These are phyloP conservation scores for Sporisorium sorghi DNA, from an alignment of 1,284 basidiomycete species.

Conservation along the genomic window DNA sequence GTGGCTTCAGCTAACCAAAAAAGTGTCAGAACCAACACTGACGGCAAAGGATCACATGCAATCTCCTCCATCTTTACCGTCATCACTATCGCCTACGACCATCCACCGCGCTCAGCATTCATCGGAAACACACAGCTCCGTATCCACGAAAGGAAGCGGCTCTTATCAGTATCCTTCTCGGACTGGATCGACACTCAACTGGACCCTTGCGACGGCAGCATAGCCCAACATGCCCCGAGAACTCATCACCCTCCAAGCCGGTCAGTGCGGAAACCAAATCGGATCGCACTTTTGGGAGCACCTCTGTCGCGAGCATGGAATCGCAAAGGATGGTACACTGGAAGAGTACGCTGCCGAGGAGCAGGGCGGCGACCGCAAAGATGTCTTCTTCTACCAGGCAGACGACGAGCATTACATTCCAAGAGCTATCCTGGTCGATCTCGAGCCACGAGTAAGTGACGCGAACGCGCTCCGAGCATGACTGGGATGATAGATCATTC, in stretches of 20 bases:
- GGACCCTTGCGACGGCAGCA: background rate
- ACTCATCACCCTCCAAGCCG: constrained; percentile 68
- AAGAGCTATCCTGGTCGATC: constrained; percentile 92
- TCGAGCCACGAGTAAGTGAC: constrained; percentile 88
- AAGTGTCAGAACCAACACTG: constrained; percentile 34
- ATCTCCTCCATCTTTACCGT: background rate
- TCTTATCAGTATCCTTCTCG: too few relatives aligned
- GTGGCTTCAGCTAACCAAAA: constrained; percentile 16
- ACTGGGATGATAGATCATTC: background rate
- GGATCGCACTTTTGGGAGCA: constrained; percentile 69
- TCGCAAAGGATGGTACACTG: constrained; percentile 66
- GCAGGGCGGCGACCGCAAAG: constrained; percentile 81
- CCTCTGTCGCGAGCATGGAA: constrained; percentile 68
- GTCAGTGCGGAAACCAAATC: constrained; percentile 69
- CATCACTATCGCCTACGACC: constrained; percentile 10
- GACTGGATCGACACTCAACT: background rate
- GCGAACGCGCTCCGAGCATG: background rate
- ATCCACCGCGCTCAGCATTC: background rate
- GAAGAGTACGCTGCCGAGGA: constrained; percentile 66
- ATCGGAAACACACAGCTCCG: background rate
- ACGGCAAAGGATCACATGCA: background rate
- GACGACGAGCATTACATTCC: constrained; percentile 99
- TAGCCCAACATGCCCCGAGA: constrained; percentile 61
- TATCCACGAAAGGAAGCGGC: background rate
- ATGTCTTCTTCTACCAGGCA: constrained; percentile 99